phyloP scores from a whole-genome alignment of 352 stramenopile genomes.

The Globisporangium polare region DNA sequence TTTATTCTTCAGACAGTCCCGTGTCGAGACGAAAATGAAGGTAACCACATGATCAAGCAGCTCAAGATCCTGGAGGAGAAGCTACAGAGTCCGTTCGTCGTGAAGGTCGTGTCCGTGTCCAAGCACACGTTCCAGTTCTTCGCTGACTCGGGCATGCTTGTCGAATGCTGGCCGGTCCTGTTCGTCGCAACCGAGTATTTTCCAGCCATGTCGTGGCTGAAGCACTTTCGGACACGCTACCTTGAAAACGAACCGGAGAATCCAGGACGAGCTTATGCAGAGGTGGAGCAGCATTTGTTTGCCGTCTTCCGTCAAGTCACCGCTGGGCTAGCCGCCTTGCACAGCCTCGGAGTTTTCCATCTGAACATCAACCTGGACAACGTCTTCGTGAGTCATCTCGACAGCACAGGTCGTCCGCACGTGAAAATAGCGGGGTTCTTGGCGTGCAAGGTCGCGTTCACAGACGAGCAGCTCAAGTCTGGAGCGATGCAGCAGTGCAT shows the following conservation, averaged over 20 bases:
- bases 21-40: conserved; percentile 41
- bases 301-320: conserved; percentile 44
- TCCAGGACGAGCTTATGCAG: conserved; percentile 12
- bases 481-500: conserved; percentile 39
- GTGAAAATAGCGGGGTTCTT: conserved; percentile 43
- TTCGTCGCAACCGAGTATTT: conserved; percentile 52
- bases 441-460: conserved; percentile 39
- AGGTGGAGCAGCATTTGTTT: conserved; percentile 30
- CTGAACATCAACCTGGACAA: conserved; percentile 54
- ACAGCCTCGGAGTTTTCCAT: conserved; percentile 46
- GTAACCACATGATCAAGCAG: conserved; percentile 29
- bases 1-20: conserved; percentile 45
- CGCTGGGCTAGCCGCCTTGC: conserved; percentile 45
- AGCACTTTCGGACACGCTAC: conserved; percentile 20
- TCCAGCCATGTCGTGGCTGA: conserved; percentile 29
- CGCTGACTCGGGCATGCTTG: conserved; percentile 46
- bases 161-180: conserved; percentile 58
- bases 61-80: conserved; percentile 30
- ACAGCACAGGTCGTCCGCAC: neutral
- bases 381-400: conserved; percentile 29
- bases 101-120: conserved; percentile 20
- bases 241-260: conserved; percentile 5
- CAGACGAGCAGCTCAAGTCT: conserved; percentile 19
- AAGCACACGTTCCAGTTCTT: conserved; percentile 67
- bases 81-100: conserved; percentile 38